These are phyloP conservation scores for Plantago lanceolata DNA, from an alignment of 305 asterid genomes.

Conservation along the genomic window DNA sequence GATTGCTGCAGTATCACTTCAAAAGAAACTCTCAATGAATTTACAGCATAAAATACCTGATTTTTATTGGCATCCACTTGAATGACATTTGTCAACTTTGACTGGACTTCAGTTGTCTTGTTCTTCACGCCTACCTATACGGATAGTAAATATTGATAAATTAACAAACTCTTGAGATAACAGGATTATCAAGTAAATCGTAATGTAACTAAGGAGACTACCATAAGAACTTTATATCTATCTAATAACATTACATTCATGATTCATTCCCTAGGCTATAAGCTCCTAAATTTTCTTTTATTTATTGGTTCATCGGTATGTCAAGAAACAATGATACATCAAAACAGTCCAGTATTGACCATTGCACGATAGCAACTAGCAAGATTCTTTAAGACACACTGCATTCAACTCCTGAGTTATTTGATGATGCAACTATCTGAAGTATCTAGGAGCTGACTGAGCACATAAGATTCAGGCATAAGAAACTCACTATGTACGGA, in stretches of 20 bases:
- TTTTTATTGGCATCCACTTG: conserved; percentile 85
- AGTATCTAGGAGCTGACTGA: conserved; percentile 16
- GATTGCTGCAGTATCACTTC: conserved; percentile 1
- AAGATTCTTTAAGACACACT: too few species aligned
- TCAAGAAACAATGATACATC: neutral
- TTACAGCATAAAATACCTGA: conserved; percentile 53
- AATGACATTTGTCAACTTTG: conserved; percentile 69
- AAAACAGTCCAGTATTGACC: neutral
- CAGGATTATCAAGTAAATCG: too few species aligned
- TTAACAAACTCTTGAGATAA: conserved; percentile 2
- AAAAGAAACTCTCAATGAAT: conserved; percentile 8
- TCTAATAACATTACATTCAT: too few species aligned
- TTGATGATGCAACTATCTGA: conserved; percentile 1
- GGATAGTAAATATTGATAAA: conserved; percentile 19
- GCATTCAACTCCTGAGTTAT: too few species aligned
- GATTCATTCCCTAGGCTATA: too few species aligned
- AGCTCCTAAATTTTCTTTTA: neutral
- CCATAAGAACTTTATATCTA: too few species aligned
- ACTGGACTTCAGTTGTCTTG: conserved; percentile 76
- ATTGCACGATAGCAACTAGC: too few species aligned
- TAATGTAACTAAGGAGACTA: too few species aligned
- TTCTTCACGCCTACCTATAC: conserved; percentile 93
- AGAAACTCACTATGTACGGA: conserved; percentile 84
- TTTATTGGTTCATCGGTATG: neutral
- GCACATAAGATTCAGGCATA: conserved; percentile 18